Conservation (phyloP, 352 stramenopile genomes). For the Pythium chondricola region DNA sequence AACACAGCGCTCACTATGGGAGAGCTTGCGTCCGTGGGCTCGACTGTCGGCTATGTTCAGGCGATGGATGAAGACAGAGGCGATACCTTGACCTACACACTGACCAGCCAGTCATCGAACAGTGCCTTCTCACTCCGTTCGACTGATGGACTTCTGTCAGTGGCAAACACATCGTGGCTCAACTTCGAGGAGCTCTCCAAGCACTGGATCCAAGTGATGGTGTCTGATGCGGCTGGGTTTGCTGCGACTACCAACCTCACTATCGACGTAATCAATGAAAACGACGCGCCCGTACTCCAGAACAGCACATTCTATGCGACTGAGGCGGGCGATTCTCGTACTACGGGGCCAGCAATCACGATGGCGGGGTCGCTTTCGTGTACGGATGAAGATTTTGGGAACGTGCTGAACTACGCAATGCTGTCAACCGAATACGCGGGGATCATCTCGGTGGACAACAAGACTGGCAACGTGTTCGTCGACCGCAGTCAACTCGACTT, state of each 20-base stretch:
- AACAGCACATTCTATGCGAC: slow-evolving; percentile 15
- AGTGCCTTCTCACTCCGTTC: slow-evolving; percentile 11
- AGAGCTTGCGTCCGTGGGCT: slow-evolving; percentile 18
- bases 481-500: slow-evolving; percentile 39
- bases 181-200: slow-evolving; percentile 14
- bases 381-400: slow-evolving; percentile 36
- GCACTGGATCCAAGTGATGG: slow-evolving; percentile 14
- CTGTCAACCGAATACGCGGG: slow-evolving; percentile 2
- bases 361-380: slow-evolving; percentile 35
- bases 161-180: slow-evolving; percentile 4
- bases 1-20: slow-evolving; percentile 11
- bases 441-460: slow-evolving; percentile 38
- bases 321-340: slow-evolving; percentile 1
- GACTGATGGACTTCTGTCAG: slow-evolving; percentile 6
- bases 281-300: slow-evolving; percentile 19
- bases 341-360: background rate
- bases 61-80: slow-evolving; percentile 20
- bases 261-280: slow-evolving; percentile 15
- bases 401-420: slow-evolving; percentile 29
- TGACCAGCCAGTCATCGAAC: slow-evolving; percentile 9
- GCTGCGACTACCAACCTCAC: slow-evolving; percentile 6
- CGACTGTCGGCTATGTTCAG: slow-evolving; percentile 10
- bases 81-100: slow-evolving; percentile 18
- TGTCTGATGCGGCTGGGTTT: slow-evolving; percentile 13
- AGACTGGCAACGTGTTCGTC: slow-evolving; percentile 36